Conservation (phyloP, 2,329 filamentous ascomycete genomes). For the Gremmenia infestans region DNA sequence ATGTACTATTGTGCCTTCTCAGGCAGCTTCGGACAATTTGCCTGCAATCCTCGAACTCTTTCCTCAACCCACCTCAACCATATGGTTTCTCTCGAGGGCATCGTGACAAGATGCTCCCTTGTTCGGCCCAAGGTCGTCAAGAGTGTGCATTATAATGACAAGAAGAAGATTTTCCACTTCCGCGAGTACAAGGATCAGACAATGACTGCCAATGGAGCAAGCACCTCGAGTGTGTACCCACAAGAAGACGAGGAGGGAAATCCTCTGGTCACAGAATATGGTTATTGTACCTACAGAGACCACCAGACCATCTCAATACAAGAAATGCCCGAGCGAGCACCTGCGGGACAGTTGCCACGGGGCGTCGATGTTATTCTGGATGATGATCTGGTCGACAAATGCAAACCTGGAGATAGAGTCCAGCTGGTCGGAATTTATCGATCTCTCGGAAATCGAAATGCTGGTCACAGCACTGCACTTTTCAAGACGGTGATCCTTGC, state of each 20-base stretch:
- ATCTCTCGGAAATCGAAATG: constrained; percentile 90
- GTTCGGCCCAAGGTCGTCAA: constrained; percentile 97
- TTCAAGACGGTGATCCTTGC: constrained; percentile 93
- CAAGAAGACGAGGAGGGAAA: constrained; percentile 92
- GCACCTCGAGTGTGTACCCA: constrained; percentile 88
- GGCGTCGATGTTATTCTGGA: constrained; percentile 96
- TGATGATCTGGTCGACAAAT: constrained; percentile 89
- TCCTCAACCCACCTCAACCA: constrained; percentile 86
- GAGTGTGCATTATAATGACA: constrained; percentile 94
- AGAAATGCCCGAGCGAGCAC: constrained; percentile 96
- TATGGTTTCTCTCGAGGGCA: constrained; percentile 96
- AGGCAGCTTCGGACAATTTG: constrained; percentile 90
- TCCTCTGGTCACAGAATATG: constrained; percentile 89
- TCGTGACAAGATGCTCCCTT: constrained; percentile 92
- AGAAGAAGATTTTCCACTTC: constrained; percentile 78
- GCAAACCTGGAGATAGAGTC: constrained; percentile 93
- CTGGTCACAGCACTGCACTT: constrained; percentile 80
- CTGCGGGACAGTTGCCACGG: constrained; percentile 88
- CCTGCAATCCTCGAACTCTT: constrained; percentile 90
- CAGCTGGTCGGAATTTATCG: constrained; percentile 96
- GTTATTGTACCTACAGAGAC: constrained; percentile 90
- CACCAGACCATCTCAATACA: constrained; percentile 98
- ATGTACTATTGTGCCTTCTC: constrained; percentile 97
- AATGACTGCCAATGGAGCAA: constrained; percentile 83
- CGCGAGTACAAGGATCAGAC: constrained; percentile 94